Base-by-base conservation (phyloP, 192 early-diverging fungal species). In the Geranomyces michiganensis region DNA sequence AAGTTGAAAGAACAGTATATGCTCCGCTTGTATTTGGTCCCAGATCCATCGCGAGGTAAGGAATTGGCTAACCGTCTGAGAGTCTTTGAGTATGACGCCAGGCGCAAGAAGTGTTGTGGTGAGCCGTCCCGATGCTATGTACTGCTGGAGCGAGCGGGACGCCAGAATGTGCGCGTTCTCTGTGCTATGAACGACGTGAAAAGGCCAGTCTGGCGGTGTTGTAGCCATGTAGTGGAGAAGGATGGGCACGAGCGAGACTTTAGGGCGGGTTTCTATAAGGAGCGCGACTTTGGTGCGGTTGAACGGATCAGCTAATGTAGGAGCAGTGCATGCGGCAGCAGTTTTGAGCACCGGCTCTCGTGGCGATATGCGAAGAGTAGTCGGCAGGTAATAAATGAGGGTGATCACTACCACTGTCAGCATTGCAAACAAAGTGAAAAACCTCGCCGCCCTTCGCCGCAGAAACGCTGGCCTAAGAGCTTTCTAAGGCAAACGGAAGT, bases 161-260 rank as follows among this genome's bases (percentile, higher is more conserved):
- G 0, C 27, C 21, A 70, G 41, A 22, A 70, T n/a, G 44, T 70
- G 32, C 22, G 68, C 53, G 56, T 70, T 70, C 1, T 31, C 68
- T 15, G 27, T n/a, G 17, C 22, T 70, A 32, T 70, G 68, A 15
- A 70, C 32, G 19, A 70, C 68, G 55, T 60, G 68, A 41, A 70
- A 70, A 0, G 68, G 68, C 68, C 68, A 70, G 36, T 70, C 68
- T 9, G 22, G 32, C 12, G 68, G 43, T 6, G 45, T 41, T 1
- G 68, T 60, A 24, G 68, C 68, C 55, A 70, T 70, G 58, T 70
- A 70, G 43, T 70, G 68, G 26, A 70, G 68, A 19, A 70, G 56
- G 26, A 70, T 70, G 15, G 68, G 68, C 19, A 61, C 31, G 32
- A 70, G n/a, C n/a, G 32, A 41, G 21, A 27, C 14, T 32, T 36